phyloP scores from a whole-genome alignment of 345 rosid genomes.

The Diplotaxis tenuifolia region DNA sequence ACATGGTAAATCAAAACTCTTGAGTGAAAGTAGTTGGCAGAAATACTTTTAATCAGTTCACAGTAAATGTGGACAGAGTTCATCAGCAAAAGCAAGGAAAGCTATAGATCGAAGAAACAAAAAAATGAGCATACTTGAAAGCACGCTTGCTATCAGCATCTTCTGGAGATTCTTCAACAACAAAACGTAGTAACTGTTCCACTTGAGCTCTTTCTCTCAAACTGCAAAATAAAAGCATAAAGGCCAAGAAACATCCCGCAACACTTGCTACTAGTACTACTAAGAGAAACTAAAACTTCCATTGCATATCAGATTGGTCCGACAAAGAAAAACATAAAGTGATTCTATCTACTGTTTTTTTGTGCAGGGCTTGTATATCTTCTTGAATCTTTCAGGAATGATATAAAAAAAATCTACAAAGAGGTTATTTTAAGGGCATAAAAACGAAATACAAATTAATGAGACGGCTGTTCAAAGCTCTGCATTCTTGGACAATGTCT shows the following conservation, averaged over 20 bases:
- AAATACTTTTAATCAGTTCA: no score
- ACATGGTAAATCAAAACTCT: no score
- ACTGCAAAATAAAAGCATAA: conserved; percentile 49
- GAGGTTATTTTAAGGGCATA: no score
- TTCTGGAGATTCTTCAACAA: conserved; percentile 79
- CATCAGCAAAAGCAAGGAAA: neutral
- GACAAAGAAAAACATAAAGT: conserved; percentile 30
- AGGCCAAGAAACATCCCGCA: conserved; percentile 24
- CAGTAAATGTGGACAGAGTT: neutral
- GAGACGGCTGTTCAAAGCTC: conserved; percentile 93
- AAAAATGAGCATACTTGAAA: conserved; percentile 65
- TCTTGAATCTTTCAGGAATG: neutral
- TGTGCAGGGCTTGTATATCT: conserved; percentile 1
- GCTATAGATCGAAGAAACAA: neutral
- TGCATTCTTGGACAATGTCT: conserved; percentile 99
- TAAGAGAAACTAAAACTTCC: conserved; percentile 24
- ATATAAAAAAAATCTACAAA: no score
- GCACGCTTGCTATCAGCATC: conserved; percentile 87
- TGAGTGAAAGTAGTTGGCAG: no score
- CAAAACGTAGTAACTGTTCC: conserved; percentile 78
- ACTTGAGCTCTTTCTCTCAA: conserved; percentile 89
- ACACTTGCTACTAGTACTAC: conserved; percentile 15
- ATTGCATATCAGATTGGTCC: neutral
- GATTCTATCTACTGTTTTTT: conserved; percentile 28
- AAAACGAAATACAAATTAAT: conserved; percentile 98